Evolutionary conservation across 768 basidiomycete genomes (phyloP).

Genomic region (Lactifluus rugatus): DNA sequence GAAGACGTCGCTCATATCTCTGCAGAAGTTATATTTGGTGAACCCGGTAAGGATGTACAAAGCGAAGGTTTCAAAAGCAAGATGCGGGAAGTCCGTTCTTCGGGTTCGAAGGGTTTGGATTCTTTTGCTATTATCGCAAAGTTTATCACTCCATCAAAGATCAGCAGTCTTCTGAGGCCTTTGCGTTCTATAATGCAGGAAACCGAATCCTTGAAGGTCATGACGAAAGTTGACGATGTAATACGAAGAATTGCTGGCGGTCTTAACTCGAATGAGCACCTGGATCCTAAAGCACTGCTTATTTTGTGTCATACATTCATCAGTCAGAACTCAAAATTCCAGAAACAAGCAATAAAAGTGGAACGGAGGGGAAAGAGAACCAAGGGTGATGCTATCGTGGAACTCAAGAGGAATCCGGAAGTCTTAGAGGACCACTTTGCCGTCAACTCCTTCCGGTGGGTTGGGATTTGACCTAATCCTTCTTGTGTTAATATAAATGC

Average conservation of each 20-base stretch:
- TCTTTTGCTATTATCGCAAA: slow-evolving; percentile 76
- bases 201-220: slow-evolving; percentile 68
- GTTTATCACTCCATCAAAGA: slow-evolving; percentile 62
- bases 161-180: slow-evolving; percentile 69
- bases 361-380: slow-evolving; percentile 27
- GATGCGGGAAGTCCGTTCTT: slow-evolving; percentile 82
- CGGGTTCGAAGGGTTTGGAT: slow-evolving; percentile 76
- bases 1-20: slow-evolving; percentile 72
- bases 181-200: slow-evolving; percentile 78
- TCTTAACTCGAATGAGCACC: slow-evolving; percentile 69
- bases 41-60: slow-evolving; percentile 82
- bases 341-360: slow-evolving; percentile 45
- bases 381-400: slow-evolving; percentile 56
- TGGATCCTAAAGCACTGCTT: slow-evolving; percentile 62
- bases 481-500: slow-evolving; percentile 3
- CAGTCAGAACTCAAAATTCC: slow-evolving; percentile 82
- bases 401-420: slow-evolving; percentile 57
- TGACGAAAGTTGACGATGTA: slow-evolving; percentile 83
- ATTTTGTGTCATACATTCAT: slow-evolving; percentile 83
- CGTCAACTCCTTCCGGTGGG: slow-evolving; percentile 81
- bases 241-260: slow-evolving; percentile 75
- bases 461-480: slow-evolving; percentile 4
- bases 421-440: slow-evolving; percentile 59
- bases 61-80: slow-evolving; percentile 90
- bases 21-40: slow-evolving; percentile 87